Evolutionary conservation across 2,329 filamentous ascomycete species (phyloP).

Genomic region (Teratosphaeria gauchensis): DNA sequence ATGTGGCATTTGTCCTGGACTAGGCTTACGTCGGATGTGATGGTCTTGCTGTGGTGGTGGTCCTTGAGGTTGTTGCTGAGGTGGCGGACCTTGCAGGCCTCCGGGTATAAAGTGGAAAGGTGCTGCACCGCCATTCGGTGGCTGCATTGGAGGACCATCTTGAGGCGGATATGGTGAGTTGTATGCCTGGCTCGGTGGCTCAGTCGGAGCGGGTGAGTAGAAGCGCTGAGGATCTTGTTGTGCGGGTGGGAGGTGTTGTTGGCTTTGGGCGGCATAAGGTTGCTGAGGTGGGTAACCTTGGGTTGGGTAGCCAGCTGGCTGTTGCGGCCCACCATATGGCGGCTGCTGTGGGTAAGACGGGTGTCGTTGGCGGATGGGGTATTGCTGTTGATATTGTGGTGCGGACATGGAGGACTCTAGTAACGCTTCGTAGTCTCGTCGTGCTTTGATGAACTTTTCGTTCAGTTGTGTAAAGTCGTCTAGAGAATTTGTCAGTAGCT

Average conservation of each 20-base stretch:
- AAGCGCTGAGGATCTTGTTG: slow-evolving; percentile 26
- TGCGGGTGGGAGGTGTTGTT: slow-evolving; percentile 19
- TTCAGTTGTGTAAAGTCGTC: slow-evolving; percentile 98
- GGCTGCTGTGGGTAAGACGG: slow-evolving; percentile 14
- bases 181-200: slow-evolving; percentile 18
- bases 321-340: slow-evolving; percentile 16
- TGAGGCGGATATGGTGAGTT: slow-evolving; percentile 17
- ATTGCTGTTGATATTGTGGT: slow-evolving; percentile 49
- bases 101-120: slow-evolving; percentile 30
- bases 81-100: slow-evolving; percentile 16
- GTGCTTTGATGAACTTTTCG: slow-evolving; percentile 98
- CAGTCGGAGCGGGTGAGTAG: slow-evolving; percentile 29
- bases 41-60: slow-evolving; percentile 1
- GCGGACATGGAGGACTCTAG: slow-evolving; percentile 95
- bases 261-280: slow-evolving; percentile 16
- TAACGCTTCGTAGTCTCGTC: slow-evolving; percentile 91
- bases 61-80: slow-evolving; percentile 3
- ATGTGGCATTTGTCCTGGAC: slow-evolving; percentile 13
- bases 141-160: slow-evolving; percentile 9
- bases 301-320: slow-evolving; percentile 36
- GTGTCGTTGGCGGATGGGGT: slow-evolving; percentile 17
- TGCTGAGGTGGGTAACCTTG: slow-evolving; percentile 25
- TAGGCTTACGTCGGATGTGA: slow-evolving; percentile 20
- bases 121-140: slow-evolving; percentile 15
- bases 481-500: slow-evolving; percentile 31